Evolutionary conservation across 2,329 filamentous ascomycete species (phyloP), one percentile per base, ranked within the genome.

Genomic region (Herpotrichia juniperi): DNA sequence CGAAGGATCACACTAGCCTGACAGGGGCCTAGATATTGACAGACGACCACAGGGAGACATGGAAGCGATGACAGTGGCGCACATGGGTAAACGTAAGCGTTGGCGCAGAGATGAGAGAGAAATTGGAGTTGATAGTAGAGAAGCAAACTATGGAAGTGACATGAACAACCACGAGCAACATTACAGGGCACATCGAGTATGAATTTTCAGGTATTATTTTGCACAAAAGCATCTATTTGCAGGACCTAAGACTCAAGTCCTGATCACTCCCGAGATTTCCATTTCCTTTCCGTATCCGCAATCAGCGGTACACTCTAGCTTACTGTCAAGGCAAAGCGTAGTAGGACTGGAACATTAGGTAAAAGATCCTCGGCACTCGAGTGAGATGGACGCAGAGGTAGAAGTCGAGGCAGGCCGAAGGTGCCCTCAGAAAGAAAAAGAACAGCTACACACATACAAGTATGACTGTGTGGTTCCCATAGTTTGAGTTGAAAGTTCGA

Each of bases 391-490:
- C 34, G 30, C n/a, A 30, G 43, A 47, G 22, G n/a, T n/a, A 39
- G 42, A 48, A 50, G 50, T 24, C 7, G 28, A 4, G n/a, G 34
- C 28, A 19, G 11, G 19, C 32, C 11, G 21, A 4, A 16, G 8
- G 9, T 22, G 30, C 42, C 28, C 34, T 22, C 53, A 39, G 55
- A 46, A 59, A 50, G 50, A 55, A 48, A 48, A 56, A 52, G 51
- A 45, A 51, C 48, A 45, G 50, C 48, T 57, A 48, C 37, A 58
- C 51, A 37, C 25, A 56, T 53, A 46, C 50, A 53, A 40, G 25
- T 22, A 51, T 48, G 24, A 40, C 16, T 39, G 28, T 35, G 47
- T 50, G 26, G 42, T 43, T 44, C 37, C 47, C 21, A n/a, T 25
- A 40, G 16, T 37, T 5, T 40, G 12, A 40, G 19, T 40, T 12